Percentiles rank a stretch among this genome's conserved stretches.
Evolutionary conservation across 1,284 basidiomycete genomes (phyloP).

Genomic region (Ceratobasidium papillatum): DNA sequence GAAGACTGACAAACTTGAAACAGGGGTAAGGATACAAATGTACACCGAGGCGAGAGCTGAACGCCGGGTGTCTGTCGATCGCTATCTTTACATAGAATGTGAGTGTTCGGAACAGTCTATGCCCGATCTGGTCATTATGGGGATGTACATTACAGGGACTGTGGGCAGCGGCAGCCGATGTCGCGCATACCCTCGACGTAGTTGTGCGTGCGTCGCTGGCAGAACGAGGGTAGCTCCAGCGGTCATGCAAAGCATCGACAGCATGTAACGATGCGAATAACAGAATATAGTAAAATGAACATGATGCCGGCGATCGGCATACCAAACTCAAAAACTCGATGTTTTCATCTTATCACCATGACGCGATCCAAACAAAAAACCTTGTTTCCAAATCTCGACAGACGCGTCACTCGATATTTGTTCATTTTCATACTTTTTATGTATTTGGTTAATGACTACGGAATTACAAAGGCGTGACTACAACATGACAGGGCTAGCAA

Average conservation of each 20-base stretch:
- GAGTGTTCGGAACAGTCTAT: not conserved
- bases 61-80: not conserved
- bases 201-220: not conserved
- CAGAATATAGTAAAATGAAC: not conserved
- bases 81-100: not conserved
- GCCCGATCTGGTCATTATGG: not conserved
- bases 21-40: not conserved
- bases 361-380: slow-evolving; percentile 14
- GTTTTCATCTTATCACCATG: not conserved
- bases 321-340: not conserved
- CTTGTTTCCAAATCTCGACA: not conserved
- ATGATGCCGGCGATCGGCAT: not conserved
- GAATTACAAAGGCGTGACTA: slow-evolving; percentile 25
- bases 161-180: not conserved
- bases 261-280: not conserved
- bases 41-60: not conserved
- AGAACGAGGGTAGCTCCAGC: not conserved
- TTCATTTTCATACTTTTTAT: slow-evolving; percentile 11
- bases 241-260: no score
- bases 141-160: not conserved
- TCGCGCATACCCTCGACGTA: slow-evolving; percentile 12
- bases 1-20: slow-evolving; percentile 15
- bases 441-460: not conserved
- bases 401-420: not conserved
- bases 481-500: slow-evolving; percentile 15